phyloP scores from a whole-genome alignment of 192 early-diverging fungal genomes.

The Coemansia sp. region DNA sequence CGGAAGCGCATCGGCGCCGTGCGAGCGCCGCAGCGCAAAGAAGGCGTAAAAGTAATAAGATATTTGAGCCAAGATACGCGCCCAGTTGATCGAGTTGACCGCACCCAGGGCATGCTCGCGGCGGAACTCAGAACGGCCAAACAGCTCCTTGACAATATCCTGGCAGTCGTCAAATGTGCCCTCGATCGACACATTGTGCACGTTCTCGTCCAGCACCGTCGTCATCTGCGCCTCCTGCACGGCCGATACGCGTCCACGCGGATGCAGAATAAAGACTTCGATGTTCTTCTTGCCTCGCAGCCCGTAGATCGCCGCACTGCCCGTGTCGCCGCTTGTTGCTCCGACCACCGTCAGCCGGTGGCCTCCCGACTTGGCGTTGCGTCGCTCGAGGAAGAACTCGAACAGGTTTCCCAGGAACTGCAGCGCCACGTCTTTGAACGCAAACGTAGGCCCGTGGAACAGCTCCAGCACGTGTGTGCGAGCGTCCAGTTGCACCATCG shows the following conservation, averaged over 20 bases:
- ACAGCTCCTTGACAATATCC: constrained; percentile 91
- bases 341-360: constrained; percentile 86
- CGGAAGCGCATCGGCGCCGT: constrained; percentile 6
- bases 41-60: constrained; percentile 96
- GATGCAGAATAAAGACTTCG: constrained; percentile 90
- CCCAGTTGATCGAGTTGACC: constrained; percentile 99
- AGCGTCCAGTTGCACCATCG: constrained; percentile 59
- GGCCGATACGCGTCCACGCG: constrained; percentile 83
- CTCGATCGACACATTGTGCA: constrained; percentile 87
- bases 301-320: constrained; percentile 97
- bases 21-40: constrained; percentile 61
- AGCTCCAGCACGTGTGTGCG: constrained; percentile 71
- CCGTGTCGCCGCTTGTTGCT: constrained; percentile 96
- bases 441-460: constrained; percentile 96
- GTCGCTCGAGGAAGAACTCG: constrained; percentile 90
- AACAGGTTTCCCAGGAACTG: constrained; percentile 97
- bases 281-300: constrained; percentile 91
- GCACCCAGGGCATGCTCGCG: constrained; percentile 79
- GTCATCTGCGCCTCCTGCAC: constrained; percentile 99
- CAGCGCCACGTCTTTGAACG: constrained; percentile 97
- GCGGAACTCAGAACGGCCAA: constrained; percentile 76
- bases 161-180: constrained; percentile 99
- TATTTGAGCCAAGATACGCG: constrained; percentile 93
- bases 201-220: constrained; percentile 87
- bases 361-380: constrained; percentile 41